Conservation (phyloP, 495 filamentous ascomycete species). For the Hypoxylon perforatum region DNA sequence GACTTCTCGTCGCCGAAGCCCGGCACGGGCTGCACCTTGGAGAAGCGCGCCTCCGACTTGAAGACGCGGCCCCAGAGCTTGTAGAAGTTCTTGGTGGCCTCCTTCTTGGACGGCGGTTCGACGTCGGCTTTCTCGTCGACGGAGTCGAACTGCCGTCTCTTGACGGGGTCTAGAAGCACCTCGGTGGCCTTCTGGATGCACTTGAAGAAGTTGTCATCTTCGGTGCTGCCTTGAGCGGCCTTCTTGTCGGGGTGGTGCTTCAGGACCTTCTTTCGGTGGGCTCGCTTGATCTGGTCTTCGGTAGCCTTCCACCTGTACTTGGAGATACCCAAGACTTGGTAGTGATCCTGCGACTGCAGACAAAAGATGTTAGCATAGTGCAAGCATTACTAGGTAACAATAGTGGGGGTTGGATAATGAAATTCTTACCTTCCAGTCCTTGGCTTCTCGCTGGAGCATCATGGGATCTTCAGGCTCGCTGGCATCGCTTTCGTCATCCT, state of each 20-base stretch:
- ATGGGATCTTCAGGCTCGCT: slow-evolving; percentile 91
- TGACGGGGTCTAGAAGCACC: slow-evolving; percentile 88
- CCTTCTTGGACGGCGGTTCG: slow-evolving; percentile 91
- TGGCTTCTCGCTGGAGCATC: slow-evolving; percentile 91
- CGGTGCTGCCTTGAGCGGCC: slow-evolving; percentile 83
- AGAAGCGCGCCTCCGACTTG: slow-evolving; percentile 91
- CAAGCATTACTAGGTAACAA: neutral
- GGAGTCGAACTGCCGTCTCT: slow-evolving; percentile 95
- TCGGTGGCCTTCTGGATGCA: slow-evolving; percentile 99
- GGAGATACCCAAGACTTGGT: slow-evolving; percentile 91
- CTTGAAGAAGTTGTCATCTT: slow-evolving; percentile 99
- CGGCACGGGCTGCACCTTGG: slow-evolving; percentile 87
- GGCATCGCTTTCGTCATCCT: slow-evolving; percentile 88
- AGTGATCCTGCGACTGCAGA: slow-evolving; percentile 90
- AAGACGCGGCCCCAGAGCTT: slow-evolving; percentile 91
- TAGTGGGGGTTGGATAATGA: neutral
- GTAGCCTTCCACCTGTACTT: slow-evolving; percentile 92
- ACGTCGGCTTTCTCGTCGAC: slow-evolving; percentile 93
- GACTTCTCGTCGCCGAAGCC: slow-evolving; percentile 85
- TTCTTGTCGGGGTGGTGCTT: slow-evolving; percentile 99
- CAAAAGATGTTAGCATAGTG: slow-evolving; percentile 42
- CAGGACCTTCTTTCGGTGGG: slow-evolving; percentile 99
- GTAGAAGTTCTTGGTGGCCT: slow-evolving; percentile 86
- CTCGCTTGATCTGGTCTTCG: slow-evolving; percentile 97
- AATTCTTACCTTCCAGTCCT: slow-evolving; percentile 94